Evolutionary conservation across 2,329 filamentous ascomycete species (phyloP).

Genomic region (Keithomyces neogunnii): DNA sequence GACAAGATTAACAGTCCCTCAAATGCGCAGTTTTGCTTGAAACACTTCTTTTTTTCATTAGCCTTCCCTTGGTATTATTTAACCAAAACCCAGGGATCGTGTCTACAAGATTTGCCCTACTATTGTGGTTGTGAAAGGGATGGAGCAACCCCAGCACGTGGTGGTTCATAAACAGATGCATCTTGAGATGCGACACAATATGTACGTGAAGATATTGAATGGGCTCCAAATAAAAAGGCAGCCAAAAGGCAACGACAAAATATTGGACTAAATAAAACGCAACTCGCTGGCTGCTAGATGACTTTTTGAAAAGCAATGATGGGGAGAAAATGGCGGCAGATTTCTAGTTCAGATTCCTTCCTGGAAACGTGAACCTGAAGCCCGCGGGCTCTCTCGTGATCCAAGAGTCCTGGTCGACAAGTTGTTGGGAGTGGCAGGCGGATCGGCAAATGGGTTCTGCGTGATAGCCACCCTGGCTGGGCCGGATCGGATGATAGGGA

Average conservation of each 20-base stretch:
- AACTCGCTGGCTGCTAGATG: background rate
- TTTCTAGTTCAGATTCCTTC: constrained; percentile 27
- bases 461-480: constrained; percentile 55
- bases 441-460: constrained; percentile 38
- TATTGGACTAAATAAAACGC: background rate
- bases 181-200: constrained; percentile 4
- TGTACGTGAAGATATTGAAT: constrained; percentile 4
- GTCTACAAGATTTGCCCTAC: background rate
- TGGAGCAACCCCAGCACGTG: background rate
- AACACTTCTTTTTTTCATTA: constrained; percentile 1
- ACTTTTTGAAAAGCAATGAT: background rate
- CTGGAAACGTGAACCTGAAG: constrained; percentile 30
- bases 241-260: background rate
- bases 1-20: no score
- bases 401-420: constrained; percentile 26
- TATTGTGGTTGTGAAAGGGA: background rate
- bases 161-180: constrained; percentile 2
- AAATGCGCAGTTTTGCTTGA: no score
- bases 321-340: constrained; percentile 1
- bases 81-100: constrained; percentile 1
- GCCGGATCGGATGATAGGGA: constrained; percentile 55
- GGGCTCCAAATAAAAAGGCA: background rate
- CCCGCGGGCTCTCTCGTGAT: constrained; percentile 24
- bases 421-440: constrained; percentile 14
- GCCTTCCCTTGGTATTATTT: background rate